These are phyloP conservation scores for Lasiodiplodia sp. DNA, from an alignment of 2,329 filamentous ascomycete genomes.

Conservation along the genomic window DNA sequence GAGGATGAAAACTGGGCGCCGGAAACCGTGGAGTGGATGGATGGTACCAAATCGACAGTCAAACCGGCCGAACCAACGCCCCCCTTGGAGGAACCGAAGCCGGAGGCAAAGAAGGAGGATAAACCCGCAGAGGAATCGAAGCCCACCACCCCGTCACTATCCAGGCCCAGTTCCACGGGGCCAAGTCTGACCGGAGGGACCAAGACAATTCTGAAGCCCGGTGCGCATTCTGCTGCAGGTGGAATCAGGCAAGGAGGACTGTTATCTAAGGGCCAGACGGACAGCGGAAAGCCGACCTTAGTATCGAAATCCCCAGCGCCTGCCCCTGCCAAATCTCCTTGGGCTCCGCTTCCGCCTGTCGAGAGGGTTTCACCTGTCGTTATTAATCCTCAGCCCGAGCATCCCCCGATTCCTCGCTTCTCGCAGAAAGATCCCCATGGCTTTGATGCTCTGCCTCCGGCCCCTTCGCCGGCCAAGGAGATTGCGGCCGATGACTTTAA, in stretches of 20 bases:
- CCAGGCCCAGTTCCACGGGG: slow-evolving; percentile 45
- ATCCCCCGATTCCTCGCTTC: slow-evolving; percentile 56
- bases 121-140: slow-evolving; percentile 50
- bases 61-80: slow-evolving; percentile 61
- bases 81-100: slow-evolving; percentile 40
- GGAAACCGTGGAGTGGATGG: slow-evolving; percentile 85
- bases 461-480: slow-evolving; percentile 70
- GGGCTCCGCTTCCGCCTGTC: slow-evolving; percentile 85
- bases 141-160: slow-evolving; percentile 35
- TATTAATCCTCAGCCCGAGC: slow-evolving; percentile 61
- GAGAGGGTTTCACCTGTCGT: slow-evolving; percentile 77
- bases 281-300: slow-evolving; percentile 69
- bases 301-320: slow-evolving; percentile 75
- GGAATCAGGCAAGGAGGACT: slow-evolving; percentile 62
- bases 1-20: slow-evolving; percentile 83
- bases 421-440: slow-evolving; percentile 64
- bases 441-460: slow-evolving; percentile 62
- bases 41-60: slow-evolving; percentile 82
- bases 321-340: slow-evolving; percentile 84
- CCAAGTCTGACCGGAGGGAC: slow-evolving; percentile 39
- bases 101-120: slow-evolving; percentile 34
- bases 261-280: slow-evolving; percentile 70
- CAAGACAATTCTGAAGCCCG: slow-evolving; percentile 60
- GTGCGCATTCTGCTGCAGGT: slow-evolving; percentile 44
- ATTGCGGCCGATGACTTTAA: slow-evolving; percentile 95